Evolutionary conservation across 441 rosid genomes (phyloP).

Genomic region (Melastoma candidum): DNA sequence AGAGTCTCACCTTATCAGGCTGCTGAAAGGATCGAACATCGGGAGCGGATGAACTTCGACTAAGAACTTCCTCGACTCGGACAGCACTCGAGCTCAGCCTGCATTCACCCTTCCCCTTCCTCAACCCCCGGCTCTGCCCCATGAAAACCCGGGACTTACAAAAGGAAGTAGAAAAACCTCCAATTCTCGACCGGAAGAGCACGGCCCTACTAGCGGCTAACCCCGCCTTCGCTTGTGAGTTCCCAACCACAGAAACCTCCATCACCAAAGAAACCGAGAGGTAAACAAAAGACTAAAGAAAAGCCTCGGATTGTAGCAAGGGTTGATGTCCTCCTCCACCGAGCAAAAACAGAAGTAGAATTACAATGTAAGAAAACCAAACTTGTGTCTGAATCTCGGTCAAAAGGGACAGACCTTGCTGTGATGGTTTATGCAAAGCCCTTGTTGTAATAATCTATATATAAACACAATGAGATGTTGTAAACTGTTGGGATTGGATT

Average conservation of each 20-base stretch:
- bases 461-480: too few relatives aligned
- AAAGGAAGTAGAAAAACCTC: neutral
- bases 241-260: conserved; percentile 66
- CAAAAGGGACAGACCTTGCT: too few relatives aligned
- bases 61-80: conserved; percentile 32
- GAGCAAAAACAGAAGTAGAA: too few relatives aligned
- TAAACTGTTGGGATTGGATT: too few relatives aligned
- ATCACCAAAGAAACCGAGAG: conserved; percentile 13
- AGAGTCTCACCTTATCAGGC: conserved; percentile 46
- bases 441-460: too few relatives aligned
- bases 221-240: conserved; percentile 40
- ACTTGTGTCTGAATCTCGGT: too few relatives aligned
- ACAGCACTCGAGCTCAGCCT: conserved; percentile 35
- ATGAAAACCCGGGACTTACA: conserved; percentile 25
- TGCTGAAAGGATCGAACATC: conserved; percentile 19
- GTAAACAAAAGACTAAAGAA: neutral
- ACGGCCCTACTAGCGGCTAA: conserved; percentile 25
- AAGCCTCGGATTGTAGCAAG: neutral
- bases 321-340: too few relatives aligned
- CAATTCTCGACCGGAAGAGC: conserved; percentile 16
- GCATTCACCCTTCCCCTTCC: conserved; percentile 15
- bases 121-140: conserved; percentile 16
- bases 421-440: too few relatives aligned
- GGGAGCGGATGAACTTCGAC: conserved; percentile 8
- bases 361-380: too few relatives aligned